Base-by-base conservation (phyloP, 1,284 basidiomycete genomes). In the Paramarasmius palmivorus region DNA sequence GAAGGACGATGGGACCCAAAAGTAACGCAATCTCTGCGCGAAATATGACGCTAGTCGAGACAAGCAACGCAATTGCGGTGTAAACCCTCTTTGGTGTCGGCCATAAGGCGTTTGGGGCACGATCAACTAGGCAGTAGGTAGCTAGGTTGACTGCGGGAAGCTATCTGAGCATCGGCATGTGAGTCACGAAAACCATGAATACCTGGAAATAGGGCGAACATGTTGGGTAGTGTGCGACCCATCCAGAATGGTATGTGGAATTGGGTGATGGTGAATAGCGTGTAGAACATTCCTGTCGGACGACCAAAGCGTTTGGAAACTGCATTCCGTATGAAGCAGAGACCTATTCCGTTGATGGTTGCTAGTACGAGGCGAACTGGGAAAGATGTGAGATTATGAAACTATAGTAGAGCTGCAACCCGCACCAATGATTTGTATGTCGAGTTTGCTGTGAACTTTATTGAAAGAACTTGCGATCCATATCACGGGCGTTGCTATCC, bases 161-260 rank as follows among this genome's bases (percentile, higher is more conserved):
- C 36, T 19, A 14, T 40, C 10, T 25, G 9, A 49, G n/a, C 8
- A 38, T 19, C 32, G 22, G 54, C 17, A 36, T 10, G 29, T 17
- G 25, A 35, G 42, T 42, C 19, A 36, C 20, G 35, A 47, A 23
- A 4, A 19, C 66, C 81, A n/a, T n/a, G n/a, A n/a, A 49, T 59
- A 95, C 93, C 88, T 49, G 87, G 83, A 8, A 90, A 77, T 17
- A 96, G 74, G 3, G 94, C 94, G 58, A 95, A 85, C 83, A 95
- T 95, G 68, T 99, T 99, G 0, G 96, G 95, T 14, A 98, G 73
- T 0, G 96, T 97, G 44, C 96, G 76, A 3, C 93, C 86, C 72
- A 93, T 90, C 88, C 94, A 99, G 69, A 94, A 99, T 3, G 88
- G 86, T 10, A 95, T 69, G 68, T 98, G 96, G 66, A 98, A 98